Base-by-base conservation (phyloP, 2,329 filamentous ascomycete genomes). In the Xylaria sp. region DNA sequence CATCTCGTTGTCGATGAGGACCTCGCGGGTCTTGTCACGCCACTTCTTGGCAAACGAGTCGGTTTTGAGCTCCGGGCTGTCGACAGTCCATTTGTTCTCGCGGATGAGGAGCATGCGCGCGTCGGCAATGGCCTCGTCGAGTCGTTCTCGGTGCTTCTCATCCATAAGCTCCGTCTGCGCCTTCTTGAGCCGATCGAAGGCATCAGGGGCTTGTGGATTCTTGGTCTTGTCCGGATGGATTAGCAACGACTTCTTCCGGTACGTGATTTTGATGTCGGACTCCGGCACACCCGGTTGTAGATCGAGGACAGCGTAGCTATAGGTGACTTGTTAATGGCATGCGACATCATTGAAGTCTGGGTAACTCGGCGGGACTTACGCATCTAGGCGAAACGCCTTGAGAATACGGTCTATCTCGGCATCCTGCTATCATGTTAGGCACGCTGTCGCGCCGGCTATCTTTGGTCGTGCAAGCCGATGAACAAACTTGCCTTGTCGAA, bases 171-270 rank as follows among this genome's bases (percentile, higher is more conserved):
- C 89, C 2, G 90, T 92, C 78, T 98, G 94, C 0, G 96, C 96
- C 81, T 98, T 97, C 77, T 97, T 97, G 32, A 99, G 87, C 10
- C 95, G 90, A 81, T 99, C 96, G 78, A 99, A 99, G 72, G 96
- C 96, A 76, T 98, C 96, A 3, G 96, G 95, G 0, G 96, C 96
- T 57, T 86, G 88, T 0, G 93, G 91, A 78, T 99, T 98, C 77
- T 90, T 90, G 65, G 96, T 97, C 81, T 99, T 99, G 84, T 99
- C 96, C 7, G 96, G 96, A 84, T 99, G 96, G 83, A 99, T 98
- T 57, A 99, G 90, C 65, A 99, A 90, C n/a, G 96, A 99, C 81
- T 97, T 98, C 76, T 93, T 94, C 84, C 96, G 94, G 83, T 98
- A 99, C 73, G 89, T 88, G 74, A 91, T 85, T 82, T 97, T 98